Evolutionary conservation across 1,284 basidiomycete species (phyloP).

Genomic region (Heterobasidion parviporum): DNA sequence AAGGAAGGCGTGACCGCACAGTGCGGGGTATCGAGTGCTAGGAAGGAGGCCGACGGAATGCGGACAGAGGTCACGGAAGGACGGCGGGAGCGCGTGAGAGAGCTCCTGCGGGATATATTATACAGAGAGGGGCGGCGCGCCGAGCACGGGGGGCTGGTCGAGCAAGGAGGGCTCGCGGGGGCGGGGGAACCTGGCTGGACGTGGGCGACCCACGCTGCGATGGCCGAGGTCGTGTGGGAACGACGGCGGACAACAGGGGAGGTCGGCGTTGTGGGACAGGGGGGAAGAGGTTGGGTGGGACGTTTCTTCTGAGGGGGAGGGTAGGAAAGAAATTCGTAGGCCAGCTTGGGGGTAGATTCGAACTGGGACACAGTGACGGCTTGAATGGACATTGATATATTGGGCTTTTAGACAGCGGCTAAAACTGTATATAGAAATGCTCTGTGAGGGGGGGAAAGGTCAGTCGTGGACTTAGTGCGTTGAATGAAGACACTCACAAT

Average conservation of each 20-base stretch:
- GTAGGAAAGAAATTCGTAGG: slow-evolving; percentile 8
- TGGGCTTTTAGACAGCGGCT: not conserved
- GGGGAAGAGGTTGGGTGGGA: slow-evolving; percentile 13
- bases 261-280: slow-evolving; percentile 7
- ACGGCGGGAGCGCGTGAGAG: slow-evolving; percentile 19
- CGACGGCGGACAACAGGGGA: slow-evolving; percentile 16
- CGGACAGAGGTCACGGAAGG: slow-evolving; percentile 23
- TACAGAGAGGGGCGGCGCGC: slow-evolving; percentile 15
- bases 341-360: not conserved
- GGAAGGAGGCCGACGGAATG: slow-evolving; percentile 33
- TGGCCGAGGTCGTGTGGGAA: slow-evolving; percentile 30
- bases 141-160: slow-evolving; percentile 11
- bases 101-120: slow-evolving; percentile 16
- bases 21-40: slow-evolving; percentile 32
- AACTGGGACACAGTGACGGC: not conserved
- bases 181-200: slow-evolving; percentile 64
- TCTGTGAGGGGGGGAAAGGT: not conserved
- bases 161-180: slow-evolving; percentile 24
- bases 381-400: slow-evolving; percentile 1
- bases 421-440: not conserved
- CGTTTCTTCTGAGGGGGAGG: slow-evolving; percentile 26
- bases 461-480: not conserved
- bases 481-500: not conserved
- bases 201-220: slow-evolving; percentile 47
- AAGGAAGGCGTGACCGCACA: slow-evolving; percentile 22